Base-by-base conservation (phyloP, 495 filamentous ascomycete species). In the Neurospora intermedia region DNA sequence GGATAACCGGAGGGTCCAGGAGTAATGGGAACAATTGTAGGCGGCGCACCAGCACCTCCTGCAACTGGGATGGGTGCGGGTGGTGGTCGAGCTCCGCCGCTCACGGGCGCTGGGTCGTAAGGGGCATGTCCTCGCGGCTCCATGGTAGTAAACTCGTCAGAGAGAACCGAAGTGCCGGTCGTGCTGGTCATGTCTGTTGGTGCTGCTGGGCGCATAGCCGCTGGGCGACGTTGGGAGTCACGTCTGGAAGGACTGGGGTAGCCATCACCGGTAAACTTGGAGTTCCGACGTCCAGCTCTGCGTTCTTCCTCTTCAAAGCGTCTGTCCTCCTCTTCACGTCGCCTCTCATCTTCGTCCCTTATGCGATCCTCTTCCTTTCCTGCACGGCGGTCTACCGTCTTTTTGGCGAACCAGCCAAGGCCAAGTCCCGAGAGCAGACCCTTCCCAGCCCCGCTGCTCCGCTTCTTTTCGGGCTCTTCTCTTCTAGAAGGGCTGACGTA, bases 391-490 rank as follows among this genome's bases (percentile, higher is more conserved):
- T 88, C 87, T 43, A 86, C 89, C 76, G 91, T 89, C 76, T 89
- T 85, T 78, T 89, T 91, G 7, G 80, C 89, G 80, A 82, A 88
- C 80, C 75, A 93, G 81, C 78, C 91, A 83, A 83, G 87, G 13
- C 94, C 94, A 6, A 93, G 82, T 3, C 88, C 89, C 42, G 90
- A 87, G 39, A 88, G 79, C 15, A 96, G 74, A 1, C 90, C 90
- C 77, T 94, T 89, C 27, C 86, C 85, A 6, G 88, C 76, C 4
- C 75, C 71, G 35, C 70, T 76, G 38, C 69, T 78, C 66, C 69
- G 71, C 23, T 73, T 79, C 79, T 41, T 80, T 0, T 81, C 78
- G 66, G 75, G 76, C 27, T 66, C 54, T 31, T 75, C 69, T 73
- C 85, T 79, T 73, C 84, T 77, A 45, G 87, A 82, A 59, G 84